These are phyloP conservation scores for Quercus phellos DNA, from an alignment of 331 rosid genomes.

Conservation along the genomic window DNA sequence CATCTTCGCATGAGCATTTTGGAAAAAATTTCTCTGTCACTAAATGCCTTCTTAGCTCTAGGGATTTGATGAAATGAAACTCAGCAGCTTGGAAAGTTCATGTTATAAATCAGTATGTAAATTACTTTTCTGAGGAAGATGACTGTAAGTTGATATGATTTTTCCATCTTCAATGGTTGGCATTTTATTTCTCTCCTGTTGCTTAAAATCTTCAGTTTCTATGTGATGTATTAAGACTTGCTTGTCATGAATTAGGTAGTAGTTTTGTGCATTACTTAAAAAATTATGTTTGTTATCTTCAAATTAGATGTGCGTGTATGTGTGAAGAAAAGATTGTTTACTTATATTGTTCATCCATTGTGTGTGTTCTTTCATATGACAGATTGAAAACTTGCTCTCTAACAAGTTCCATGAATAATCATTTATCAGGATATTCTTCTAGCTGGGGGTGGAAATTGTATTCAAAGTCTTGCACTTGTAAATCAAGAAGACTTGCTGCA, in stretches of 20 bases:
- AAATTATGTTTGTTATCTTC: not conserved
- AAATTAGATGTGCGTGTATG: not conserved
- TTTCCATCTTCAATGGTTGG: not conserved
- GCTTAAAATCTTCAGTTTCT: not conserved
- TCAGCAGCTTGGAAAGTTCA: not conserved
- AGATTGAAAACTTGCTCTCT: slow-evolving; percentile 15
- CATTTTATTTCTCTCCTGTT: not conserved
- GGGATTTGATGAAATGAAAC: not conserved
- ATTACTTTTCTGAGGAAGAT: not conserved
- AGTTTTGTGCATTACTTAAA: not conserved
- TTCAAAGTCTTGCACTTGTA: slow-evolving; percentile 26
- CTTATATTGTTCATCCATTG: slow-evolving; percentile 11
- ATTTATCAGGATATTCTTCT: slow-evolving; percentile 52
- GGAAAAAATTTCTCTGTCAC: not conserved
- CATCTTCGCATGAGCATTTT: not conserved
- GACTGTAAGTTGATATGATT: not conserved
- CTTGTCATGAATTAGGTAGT: not conserved
- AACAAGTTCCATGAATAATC: slow-evolving; percentile 21
- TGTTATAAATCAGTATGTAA: not conserved
- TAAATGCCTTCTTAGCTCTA: not conserved
- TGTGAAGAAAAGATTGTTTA: not conserved
- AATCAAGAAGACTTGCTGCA: slow-evolving; percentile 39
- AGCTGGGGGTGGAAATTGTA: slow-evolving; percentile 34
- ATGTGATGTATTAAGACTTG: not conserved
- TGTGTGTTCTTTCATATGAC: slow-evolving; percentile 7